Base-by-base conservation (phyloP, 495 filamentous ascomycete species). In the Penicillium bovifimosum region DNA sequence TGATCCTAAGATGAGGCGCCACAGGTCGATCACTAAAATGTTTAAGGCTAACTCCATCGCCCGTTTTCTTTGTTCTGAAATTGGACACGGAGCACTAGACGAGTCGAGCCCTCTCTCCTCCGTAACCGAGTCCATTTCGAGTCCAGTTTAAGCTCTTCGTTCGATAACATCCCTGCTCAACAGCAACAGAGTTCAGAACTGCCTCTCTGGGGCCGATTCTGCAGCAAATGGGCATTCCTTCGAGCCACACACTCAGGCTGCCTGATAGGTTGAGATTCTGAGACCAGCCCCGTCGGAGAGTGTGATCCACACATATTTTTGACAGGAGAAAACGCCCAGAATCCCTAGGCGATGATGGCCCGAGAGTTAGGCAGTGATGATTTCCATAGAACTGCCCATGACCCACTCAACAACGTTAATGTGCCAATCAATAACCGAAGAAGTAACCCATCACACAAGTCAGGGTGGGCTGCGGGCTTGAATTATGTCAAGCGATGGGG, bases 21-120 rank as follows among this genome's bases (percentile, higher is more conserved):
- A 50, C 43, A 38, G 57, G 56, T 56, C 55, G 32, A 53, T 61
- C 61, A 58, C 60, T 61, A 63, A 61, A 52, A 57, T n/a, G 45
- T 55, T 63, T 63, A 66, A 62, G 54, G 55, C 41, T 56, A 45
- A 45, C 47, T 45, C 56, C 56, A 58, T 57, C 31, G 42, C 29
- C 51, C 39, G 33, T 33, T 24, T 36, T n/a, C 31, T 50, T 42
- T 62, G 59, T 42, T 41, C 35, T 38, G 13, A 42, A 39, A 14
- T 46, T 41, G 28, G 18, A 43, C 45, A 13, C 42, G 44, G 34
- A 48, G 53, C 49, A 50, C 41, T 34, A 48, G 5, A 17, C 43
- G 31, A 46, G 10, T 9, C 41, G 41, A 43, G 41, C 17, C 26
- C 13, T 41, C 9, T 9, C 13, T 33, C 31, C 7, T 33, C 9